Evolutionary conservation across 345 rosid species (phyloP).

Genomic region (Dovyalis caffra): DNA sequence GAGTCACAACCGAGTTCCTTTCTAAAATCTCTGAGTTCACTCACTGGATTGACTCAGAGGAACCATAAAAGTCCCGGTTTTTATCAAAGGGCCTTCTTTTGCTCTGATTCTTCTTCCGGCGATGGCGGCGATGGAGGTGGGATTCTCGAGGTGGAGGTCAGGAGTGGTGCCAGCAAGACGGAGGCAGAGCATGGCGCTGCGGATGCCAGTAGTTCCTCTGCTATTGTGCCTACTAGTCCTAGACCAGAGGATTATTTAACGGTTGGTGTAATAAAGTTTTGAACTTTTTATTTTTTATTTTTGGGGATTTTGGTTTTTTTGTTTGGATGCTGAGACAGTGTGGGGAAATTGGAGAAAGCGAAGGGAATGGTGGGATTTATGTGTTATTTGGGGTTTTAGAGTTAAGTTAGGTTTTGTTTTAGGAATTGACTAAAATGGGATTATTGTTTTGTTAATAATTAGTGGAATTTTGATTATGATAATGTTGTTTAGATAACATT

Average conservation of each 20-base stretch:
- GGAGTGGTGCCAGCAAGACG: constrained; percentile 34
- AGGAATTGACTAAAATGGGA: background rate
- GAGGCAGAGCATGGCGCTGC: constrained; percentile 34
- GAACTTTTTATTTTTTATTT: background rate
- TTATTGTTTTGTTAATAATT: background rate
- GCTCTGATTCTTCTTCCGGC: constrained; percentile 53
- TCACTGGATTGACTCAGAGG: constrained; percentile 14
- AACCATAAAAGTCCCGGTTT: constrained; percentile 19
- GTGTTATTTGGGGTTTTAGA: background rate
- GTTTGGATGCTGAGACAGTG: background rate
- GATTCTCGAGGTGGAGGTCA: constrained; percentile 45
- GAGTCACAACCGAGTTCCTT: constrained; percentile 4
- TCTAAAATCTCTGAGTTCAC: constrained; percentile 17
- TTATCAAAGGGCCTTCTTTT: constrained; percentile 60
- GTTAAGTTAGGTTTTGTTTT: background rate
- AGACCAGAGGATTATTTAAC: constrained; percentile 87
- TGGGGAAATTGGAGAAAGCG: background rate
- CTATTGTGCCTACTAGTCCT: constrained; percentile 74
- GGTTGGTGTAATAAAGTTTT: constrained; percentile 39
- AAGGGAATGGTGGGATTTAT: background rate
- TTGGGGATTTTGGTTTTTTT: background rate
- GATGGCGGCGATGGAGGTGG: constrained; percentile 30
- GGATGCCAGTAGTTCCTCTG: constrained; percentile 66
- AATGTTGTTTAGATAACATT: background rate
- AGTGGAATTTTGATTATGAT: background rate